Percentiles rank a stretch among this genome's conserved stretches.
phyloP scores from a whole-genome alignment of 495 filamentous ascomycete species.

The Aspergillus sparsus region DNA sequence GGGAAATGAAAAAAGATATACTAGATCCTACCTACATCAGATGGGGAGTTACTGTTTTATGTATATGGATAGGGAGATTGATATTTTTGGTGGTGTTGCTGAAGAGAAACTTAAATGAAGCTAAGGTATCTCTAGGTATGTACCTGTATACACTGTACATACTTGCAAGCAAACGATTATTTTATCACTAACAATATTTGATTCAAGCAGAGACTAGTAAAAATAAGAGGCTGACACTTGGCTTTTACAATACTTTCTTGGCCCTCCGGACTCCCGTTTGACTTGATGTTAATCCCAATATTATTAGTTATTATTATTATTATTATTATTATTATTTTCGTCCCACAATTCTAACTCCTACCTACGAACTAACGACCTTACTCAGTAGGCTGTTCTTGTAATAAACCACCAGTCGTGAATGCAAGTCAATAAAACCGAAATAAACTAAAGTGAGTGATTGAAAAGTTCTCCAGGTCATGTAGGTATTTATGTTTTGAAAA shows the following conservation, averaged over 20 bases:
- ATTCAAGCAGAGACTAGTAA: slow-evolving; percentile 4
- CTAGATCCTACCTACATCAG: neutral
- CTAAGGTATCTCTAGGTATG: neutral
- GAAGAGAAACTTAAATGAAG: neutral
- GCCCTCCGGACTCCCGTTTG: slow-evolving; percentile 4
- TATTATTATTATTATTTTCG: neutral
- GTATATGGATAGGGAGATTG: neutral
- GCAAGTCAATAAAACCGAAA: too few relatives aligned
- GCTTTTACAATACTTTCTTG: slow-evolving; percentile 11
- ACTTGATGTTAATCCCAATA: slow-evolving; percentile 12
- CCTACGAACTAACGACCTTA: too few relatives aligned
- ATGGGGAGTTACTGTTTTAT: neutral
- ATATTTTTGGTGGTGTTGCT: neutral
- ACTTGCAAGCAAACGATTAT: too few relatives aligned
- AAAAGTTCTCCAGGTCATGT: too few relatives aligned
- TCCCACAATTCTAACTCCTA: neutral
- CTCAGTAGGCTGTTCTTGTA: too few relatives aligned
- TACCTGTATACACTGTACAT: too few relatives aligned
- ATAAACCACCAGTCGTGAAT: too few relatives aligned
- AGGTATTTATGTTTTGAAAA: neutral
- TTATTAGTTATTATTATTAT: neutral
- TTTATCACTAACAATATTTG: neutral
- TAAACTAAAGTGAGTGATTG: too few relatives aligned
- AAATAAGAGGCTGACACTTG: slow-evolving; percentile 20
- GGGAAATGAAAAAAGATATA: neutral